A percentile compares a stretch with the other conserved stretches of the same genome.
Evolutionary conservation across 2,329 filamentous ascomycete genomes (phyloP).

Genomic region (Ascochyta lentis): DNA sequence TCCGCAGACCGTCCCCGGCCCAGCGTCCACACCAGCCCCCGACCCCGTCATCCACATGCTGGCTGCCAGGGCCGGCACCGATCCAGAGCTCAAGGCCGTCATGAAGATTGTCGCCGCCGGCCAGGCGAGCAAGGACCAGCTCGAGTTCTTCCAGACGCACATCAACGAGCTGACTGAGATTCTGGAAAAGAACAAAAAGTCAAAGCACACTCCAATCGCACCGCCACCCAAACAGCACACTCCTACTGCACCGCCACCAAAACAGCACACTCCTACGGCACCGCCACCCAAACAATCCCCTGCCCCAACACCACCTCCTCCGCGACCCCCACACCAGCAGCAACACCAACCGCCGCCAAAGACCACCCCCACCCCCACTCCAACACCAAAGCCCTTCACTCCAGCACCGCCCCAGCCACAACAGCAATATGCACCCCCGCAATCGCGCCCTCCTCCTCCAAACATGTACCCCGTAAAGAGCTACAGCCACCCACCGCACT

Average conservation of each 20-base stretch:
- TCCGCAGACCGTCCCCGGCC: conserved; percentile 25
- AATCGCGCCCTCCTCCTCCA: conserved; percentile 25
- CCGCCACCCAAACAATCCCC: conserved; percentile 12
- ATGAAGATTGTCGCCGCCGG: conserved; percentile 86
- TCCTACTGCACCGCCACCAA: conserved; percentile 26
- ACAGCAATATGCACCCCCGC: conserved; percentile 28
- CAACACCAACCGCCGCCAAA: conserved; percentile 10
- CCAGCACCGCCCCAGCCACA: conserved; percentile 23
- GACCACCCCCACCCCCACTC: conserved; percentile 11
- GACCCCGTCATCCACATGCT: conserved; percentile 84
- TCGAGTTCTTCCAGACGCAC: conserved; percentile 78
- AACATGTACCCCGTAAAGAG: conserved; percentile 27
- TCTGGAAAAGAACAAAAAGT: conserved; percentile 51
- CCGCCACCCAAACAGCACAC: conserved; percentile 23
- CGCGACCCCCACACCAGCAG: conserved; percentile 11
- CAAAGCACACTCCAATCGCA: conserved; percentile 16
- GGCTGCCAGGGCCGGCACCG: conserved; percentile 75
- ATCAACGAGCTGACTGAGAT: conserved; percentile 77
- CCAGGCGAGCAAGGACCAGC: conserved; percentile 72
- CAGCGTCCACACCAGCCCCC: conserved; percentile 50
- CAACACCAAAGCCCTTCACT: conserved; percentile 26
- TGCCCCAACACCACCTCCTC: conserved; percentile 16
- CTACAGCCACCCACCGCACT: conserved; percentile 29
- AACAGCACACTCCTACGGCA: conserved; percentile 17
- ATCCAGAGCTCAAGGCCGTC: conserved; percentile 74